Conservation (phyloP, 306 rosid genomes). For the Citrullus amarus region DNA sequence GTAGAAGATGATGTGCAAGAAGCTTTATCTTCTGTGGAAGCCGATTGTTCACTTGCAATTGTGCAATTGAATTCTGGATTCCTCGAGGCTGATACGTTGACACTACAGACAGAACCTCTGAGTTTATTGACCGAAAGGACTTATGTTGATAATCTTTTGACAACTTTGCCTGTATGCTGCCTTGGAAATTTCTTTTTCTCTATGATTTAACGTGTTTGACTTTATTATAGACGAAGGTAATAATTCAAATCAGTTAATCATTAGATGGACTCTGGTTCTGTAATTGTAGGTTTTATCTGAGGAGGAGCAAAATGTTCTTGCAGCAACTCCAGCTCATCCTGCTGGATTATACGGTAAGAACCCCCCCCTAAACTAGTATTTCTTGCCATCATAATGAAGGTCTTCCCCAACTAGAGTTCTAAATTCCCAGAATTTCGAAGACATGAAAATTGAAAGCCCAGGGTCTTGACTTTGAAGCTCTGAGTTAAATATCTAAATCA, state of each 20-base stretch:
- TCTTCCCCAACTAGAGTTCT: background rate
- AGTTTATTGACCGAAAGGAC: constrained; percentile 42
- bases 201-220: background rate
- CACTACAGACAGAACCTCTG: constrained; percentile 47
- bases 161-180: constrained; percentile 63
- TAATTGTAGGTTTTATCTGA: constrained; percentile 60
- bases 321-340: constrained; percentile 97
- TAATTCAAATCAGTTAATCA: background rate
- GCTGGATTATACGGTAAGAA: constrained; percentile 64
- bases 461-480: background rate
- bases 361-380: background rate
- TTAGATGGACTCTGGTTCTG: background rate
- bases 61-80: constrained; percentile 43
- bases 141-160: constrained; percentile 66
- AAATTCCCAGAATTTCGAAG: background rate
- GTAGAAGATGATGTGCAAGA: constrained; percentile 33
- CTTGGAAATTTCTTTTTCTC: background rate
- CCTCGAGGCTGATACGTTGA: constrained; percentile 53
- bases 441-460: background rate
- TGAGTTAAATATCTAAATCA: background rate
- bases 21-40: constrained; percentile 33
- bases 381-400: background rate
- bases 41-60: constrained; percentile 43
- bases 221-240: background rate
- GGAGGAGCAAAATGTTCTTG: constrained; percentile 73